Percentiles rank a stretch among this genome's conserved stretches.
phyloP scores from a whole-genome alignment of 768 basidiomycete genomes.

The Gyrodon lividus region DNA sequence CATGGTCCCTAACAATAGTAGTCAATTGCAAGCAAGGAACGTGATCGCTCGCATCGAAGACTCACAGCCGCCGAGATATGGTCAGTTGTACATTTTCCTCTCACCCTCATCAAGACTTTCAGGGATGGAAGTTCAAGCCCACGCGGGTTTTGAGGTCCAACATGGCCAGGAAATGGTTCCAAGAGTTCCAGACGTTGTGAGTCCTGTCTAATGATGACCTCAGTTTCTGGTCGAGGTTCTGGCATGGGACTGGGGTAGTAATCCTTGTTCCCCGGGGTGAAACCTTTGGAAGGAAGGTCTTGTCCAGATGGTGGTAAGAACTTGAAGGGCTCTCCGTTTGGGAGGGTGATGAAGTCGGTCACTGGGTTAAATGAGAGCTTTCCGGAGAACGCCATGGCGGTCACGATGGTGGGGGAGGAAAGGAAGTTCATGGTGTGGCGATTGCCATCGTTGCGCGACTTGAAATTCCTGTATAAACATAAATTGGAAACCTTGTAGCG shows the following conservation, averaged over 20 bases:
- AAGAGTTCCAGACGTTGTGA: conserved; percentile 87
- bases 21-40: conserved; percentile 2
- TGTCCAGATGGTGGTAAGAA: conserved; percentile 83
- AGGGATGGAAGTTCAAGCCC: conserved; percentile 77
- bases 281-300: conserved; percentile 82
- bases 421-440: conserved; percentile 95
- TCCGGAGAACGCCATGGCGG: conserved; percentile 96
- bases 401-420: conserved; percentile 94
- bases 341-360: conserved; percentile 65
- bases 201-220: conserved; percentile 71
- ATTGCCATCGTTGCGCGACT: conserved; percentile 97
- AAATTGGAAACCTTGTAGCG: not conserved
- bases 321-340: conserved; percentile 76
- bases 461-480: conserved; percentile 58
- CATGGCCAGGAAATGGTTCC: conserved; percentile 81
- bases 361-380: conserved; percentile 92
- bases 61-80: conserved; percentile 94
- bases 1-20: conserved; percentile 72
- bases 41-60: conserved; percentile 5
- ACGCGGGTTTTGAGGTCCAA: conserved; percentile 48
- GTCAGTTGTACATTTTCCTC: conserved; percentile 99
- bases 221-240: conserved; percentile 68
- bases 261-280: conserved; percentile 66
- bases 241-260: conserved; percentile 81
- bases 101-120: conserved; percentile 84